Evolutionary conservation across 2,329 filamentous ascomycete genomes (phyloP).

Genomic region (Cordyceps sp.): DNA sequence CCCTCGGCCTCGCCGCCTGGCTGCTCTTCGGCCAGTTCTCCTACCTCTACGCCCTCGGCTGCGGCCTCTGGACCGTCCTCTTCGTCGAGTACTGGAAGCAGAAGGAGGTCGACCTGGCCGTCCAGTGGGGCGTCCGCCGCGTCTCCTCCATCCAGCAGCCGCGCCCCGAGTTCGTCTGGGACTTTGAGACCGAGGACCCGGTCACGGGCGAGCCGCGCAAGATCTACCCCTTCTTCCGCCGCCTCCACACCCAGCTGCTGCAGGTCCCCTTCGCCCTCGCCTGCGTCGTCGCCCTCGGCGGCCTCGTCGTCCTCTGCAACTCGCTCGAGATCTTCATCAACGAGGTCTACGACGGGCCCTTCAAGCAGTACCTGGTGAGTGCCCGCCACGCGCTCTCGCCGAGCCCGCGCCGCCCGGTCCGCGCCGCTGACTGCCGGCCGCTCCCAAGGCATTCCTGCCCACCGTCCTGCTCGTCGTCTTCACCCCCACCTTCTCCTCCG

Average conservation of each 20-base stretch:
- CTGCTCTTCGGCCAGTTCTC: constrained; percentile 75
- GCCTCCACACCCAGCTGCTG: constrained; percentile 60
- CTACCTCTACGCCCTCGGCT: constrained; percentile 59
- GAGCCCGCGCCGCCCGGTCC: too few relatives aligned
- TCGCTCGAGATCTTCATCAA: constrained; percentile 91
- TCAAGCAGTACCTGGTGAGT: constrained; percentile 68
- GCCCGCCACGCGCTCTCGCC: too few relatives aligned
- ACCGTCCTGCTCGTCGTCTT: constrained; percentile 72
- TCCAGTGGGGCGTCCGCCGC: constrained; percentile 77
- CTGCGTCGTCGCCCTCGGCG: constrained; percentile 56
- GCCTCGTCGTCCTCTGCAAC: constrained; percentile 73
- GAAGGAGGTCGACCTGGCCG: constrained; percentile 70
- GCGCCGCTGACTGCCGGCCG: constrained; percentile 6
- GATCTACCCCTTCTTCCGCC: constrained; percentile 60
- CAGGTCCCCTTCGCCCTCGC: constrained; percentile 72
- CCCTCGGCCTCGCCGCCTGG: constrained; percentile 63
- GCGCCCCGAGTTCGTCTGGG: constrained; percentile 62
- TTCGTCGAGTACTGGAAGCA: constrained; percentile 97
- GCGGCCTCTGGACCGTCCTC: constrained; percentile 70
- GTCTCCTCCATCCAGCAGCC: constrained; percentile 69
- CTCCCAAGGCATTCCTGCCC: constrained; percentile 80
- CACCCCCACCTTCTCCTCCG: constrained; percentile 59
- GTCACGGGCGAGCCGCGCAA: constrained; percentile 66
- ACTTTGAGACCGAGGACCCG: constrained; percentile 60
- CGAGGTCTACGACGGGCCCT: constrained; percentile 78